Conservation (phyloP, 2,329 filamentous ascomycete genomes). For the Beauveria varroae region DNA sequence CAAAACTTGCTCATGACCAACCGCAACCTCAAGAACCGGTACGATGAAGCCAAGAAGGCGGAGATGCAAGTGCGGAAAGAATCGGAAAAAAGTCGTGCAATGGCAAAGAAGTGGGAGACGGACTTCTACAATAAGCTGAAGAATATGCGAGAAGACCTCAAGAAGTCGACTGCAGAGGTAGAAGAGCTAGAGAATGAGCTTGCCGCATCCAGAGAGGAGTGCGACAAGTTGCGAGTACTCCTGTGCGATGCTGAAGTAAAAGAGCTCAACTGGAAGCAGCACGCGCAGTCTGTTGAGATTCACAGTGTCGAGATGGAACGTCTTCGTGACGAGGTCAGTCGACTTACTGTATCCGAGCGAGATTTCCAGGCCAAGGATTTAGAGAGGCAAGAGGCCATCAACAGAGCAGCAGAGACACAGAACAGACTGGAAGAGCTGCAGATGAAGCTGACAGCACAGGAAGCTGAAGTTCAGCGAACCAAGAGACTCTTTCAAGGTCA, state of each 20-base stretch:
- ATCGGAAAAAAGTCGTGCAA: slow-evolving; percentile 60
- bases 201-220: slow-evolving; percentile 49
- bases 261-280: slow-evolving; percentile 56
- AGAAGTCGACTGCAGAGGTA: slow-evolving; percentile 52
- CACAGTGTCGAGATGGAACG: slow-evolving; percentile 53
- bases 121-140: slow-evolving; percentile 62
- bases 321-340: slow-evolving; percentile 50
- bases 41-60: slow-evolving; percentile 64
- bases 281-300: slow-evolving; percentile 54
- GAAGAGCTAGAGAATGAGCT: slow-evolving; percentile 51
- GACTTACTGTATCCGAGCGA: slow-evolving; percentile 53
- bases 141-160: slow-evolving; percentile 61
- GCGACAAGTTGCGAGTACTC: slow-evolving; percentile 55
- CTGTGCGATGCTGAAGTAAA: slow-evolving; percentile 63
- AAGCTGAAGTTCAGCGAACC: slow-evolving; percentile 38
- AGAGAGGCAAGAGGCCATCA: slow-evolving; percentile 48
- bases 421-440: slow-evolving; percentile 51
- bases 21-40: slow-evolving; percentile 61
- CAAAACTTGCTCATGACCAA: slow-evolving; percentile 75
- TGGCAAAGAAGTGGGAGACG: slow-evolving; percentile 72
- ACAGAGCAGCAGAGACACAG: slow-evolving; percentile 51
- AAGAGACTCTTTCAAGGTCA: slow-evolving; percentile 40
- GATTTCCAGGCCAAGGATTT: slow-evolving; percentile 58
- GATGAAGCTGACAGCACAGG: slow-evolving; percentile 46
- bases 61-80: slow-evolving; percentile 66